These are phyloP conservation scores for Williopsis jadinii DNA, from an alignment of 1,139 yeast species.

Conservation along the genomic window DNA sequence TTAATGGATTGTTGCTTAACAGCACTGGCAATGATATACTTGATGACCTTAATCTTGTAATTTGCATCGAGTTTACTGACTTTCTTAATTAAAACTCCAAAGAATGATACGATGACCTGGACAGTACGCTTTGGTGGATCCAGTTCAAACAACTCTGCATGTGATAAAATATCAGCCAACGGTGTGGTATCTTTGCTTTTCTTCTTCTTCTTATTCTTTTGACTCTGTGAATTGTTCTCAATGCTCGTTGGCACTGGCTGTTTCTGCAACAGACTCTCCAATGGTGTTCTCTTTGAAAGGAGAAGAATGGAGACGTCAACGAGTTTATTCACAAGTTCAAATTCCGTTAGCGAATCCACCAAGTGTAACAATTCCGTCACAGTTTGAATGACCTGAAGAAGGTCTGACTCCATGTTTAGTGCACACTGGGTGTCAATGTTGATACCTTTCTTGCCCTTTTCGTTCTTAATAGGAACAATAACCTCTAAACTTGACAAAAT, in stretches of 20 bases:
- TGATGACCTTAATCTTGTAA: slow-evolving; percentile 54
- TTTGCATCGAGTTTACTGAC: slow-evolving; percentile 50
- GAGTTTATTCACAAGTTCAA: slow-evolving; percentile 28
- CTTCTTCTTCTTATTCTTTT: slow-evolving; percentile 33
- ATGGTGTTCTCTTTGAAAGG: slow-evolving; percentile 25
- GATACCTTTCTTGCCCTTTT: slow-evolving; percentile 15
- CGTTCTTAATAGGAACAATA: slow-evolving; percentile 37
- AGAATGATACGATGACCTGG: slow-evolving; percentile 38
- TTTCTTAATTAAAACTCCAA: slow-evolving; percentile 41
- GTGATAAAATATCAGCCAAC: slow-evolving; percentile 65
- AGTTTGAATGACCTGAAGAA: slow-evolving; percentile 16
- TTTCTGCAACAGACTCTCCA: slow-evolving; percentile 23
- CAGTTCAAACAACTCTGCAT: slow-evolving; percentile 48
- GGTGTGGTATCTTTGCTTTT: slow-evolving; percentile 40
- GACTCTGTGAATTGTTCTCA: slow-evolving; percentile 4
- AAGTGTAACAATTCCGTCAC: slow-evolving; percentile 23
- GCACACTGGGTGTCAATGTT: slow-evolving; percentile 17
- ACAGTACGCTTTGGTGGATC: slow-evolving; percentile 35
- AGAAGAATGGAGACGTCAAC: slow-evolving; percentile 28
- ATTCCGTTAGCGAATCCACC: slow-evolving; percentile 27
- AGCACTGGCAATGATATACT: slow-evolving; percentile 38
- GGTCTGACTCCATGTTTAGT: slow-evolving; percentile 23
- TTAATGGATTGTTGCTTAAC: slow-evolving; percentile 20
- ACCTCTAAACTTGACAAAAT: slow-evolving; percentile 48
- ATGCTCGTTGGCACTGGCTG: slow-evolving; percentile 6